Evolutionary conservation across 352 stramenopile genomes (phyloP).

Genomic region (Globisporangium megalacanthum): DNA sequence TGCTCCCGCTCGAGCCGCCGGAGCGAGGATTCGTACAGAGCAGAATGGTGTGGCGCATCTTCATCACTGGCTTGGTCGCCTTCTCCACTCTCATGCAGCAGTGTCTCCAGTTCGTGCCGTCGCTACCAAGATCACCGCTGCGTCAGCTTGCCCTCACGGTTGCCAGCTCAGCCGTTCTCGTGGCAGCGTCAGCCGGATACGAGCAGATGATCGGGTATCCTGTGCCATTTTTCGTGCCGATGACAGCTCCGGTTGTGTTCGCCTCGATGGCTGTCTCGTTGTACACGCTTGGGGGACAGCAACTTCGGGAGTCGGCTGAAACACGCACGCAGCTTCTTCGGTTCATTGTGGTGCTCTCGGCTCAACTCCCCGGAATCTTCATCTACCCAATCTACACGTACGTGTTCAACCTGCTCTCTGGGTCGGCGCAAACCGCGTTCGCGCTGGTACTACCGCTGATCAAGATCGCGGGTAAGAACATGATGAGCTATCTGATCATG

Average conservation of each 20-base stretch:
- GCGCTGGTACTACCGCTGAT: slow-evolving; percentile 23
- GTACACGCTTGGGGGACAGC: not conserved
- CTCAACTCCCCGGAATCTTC: not conserved
- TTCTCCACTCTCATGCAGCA: not conserved
- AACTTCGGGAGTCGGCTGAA: not conserved
- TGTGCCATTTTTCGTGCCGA: slow-evolving; percentile 23
- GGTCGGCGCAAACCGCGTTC: slow-evolving; percentile 11
- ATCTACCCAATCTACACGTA: slow-evolving; percentile 28
- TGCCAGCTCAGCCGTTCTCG: not conserved
- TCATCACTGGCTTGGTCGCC: not conserved
- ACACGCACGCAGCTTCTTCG: not conserved
- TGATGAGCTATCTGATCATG: not conserved
- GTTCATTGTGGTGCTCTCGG: slow-evolving; percentile 1
- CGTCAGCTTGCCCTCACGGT: not conserved
- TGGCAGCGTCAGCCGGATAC: not conserved
- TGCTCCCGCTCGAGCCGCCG: slow-evolving; percentile 1
- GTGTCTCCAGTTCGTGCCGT: not conserved
- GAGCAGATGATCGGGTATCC: slow-evolving; percentile 16
- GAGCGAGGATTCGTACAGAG: not conserved
- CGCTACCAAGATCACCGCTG: not conserved
- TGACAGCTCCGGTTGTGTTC: slow-evolving; percentile 5
- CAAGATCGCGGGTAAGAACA: slow-evolving; percentile 15
- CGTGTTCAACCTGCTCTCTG: slow-evolving; percentile 17
- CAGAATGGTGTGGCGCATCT: not conserved
- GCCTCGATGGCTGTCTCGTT: not conserved